Percentiles rank a stretch among this genome's conserved stretches.
Evolutionary conservation across 352 stramenopile genomes (phyloP).

Genomic region (Pilasporangium apinafurcum): DNA sequence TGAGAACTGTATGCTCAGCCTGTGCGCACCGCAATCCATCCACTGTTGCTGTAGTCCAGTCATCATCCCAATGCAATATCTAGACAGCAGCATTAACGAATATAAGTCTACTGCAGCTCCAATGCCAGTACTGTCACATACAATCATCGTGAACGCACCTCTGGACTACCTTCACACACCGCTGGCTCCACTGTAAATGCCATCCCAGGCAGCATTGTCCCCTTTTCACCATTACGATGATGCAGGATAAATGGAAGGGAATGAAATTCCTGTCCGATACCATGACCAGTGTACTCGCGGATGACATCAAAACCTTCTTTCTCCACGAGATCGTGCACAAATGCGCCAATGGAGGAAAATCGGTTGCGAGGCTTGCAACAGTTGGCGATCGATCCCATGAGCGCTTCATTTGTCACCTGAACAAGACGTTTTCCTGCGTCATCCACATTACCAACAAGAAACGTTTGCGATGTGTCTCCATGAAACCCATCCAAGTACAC

Average conservation of each 20-base stretch:
- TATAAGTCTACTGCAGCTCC: neutral
- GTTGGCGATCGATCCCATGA: slow-evolving; percentile 79
- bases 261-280: slow-evolving; percentile 95
- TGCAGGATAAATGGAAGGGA: slow-evolving; percentile 93
- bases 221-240: slow-evolving; percentile 78
- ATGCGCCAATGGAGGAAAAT: slow-evolving; percentile 92
- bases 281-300: slow-evolving; percentile 94
- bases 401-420: slow-evolving; percentile 76
- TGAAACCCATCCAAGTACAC: slow-evolving; percentile 93
- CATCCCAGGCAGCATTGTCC: slow-evolving; percentile 89
- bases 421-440: slow-evolving; percentile 83
- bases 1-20: slow-evolving; percentile 97
- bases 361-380: slow-evolving; percentile 90
- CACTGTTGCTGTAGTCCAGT: slow-evolving; percentile 95
- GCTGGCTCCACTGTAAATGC: slow-evolving; percentile 99
- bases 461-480: slow-evolving; percentile 97
- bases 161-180: slow-evolving; percentile 86
- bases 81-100: slow-evolving; percentile 15
- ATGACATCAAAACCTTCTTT: slow-evolving; percentile 77
- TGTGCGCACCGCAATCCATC: slow-evolving; percentile 93
- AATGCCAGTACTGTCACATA: too few species aligned
- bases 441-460: slow-evolving; percentile 92
- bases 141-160: slow-evolving; percentile 41
- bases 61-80: slow-evolving; percentile 92
- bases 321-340: slow-evolving; percentile 89